Percentiles rank a stretch among this genome's conserved stretches.
phyloP scores from a whole-genome alignment of 2,329 filamentous ascomycete genomes.

The Raffaelea albimanens region DNA sequence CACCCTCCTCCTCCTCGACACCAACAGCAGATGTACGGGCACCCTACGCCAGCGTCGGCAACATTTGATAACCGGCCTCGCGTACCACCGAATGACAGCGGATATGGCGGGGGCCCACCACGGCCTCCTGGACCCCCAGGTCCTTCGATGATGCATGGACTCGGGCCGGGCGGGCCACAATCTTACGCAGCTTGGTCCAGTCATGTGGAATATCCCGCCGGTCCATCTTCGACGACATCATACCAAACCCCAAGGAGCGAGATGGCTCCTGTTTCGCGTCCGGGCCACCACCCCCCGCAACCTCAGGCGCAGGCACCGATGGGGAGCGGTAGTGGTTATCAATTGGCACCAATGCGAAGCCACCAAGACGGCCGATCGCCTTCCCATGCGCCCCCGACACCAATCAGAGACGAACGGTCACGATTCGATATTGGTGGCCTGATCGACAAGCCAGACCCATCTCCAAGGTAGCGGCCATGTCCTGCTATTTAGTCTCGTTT shows the following conservation, averaged over 20 bases:
- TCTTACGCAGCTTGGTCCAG: no score
- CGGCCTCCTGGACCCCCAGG: not conserved
- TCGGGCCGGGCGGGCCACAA: conserved; percentile 12
- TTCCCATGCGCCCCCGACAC: conserved; percentile 5
- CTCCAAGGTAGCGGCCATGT: not conserved
- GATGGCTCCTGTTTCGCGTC: conserved; percentile 13
- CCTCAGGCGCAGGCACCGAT: not conserved
- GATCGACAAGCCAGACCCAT: conserved; percentile 46
- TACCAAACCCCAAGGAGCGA: not conserved
- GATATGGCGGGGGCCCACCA: not conserved
- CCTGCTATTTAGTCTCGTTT: no score
- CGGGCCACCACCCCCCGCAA: not conserved
- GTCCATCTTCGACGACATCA: not conserved
- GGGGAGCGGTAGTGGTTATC: not conserved
- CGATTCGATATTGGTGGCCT: conserved; percentile 53
- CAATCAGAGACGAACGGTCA: conserved; percentile 41
- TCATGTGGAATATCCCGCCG: not conserved
- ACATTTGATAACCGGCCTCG: conserved; percentile 37
- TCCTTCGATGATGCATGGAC: conserved; percentile 6
- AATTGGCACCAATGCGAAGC: not conserved
- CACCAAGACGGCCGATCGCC: conserved; percentile 12
- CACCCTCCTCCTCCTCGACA: not conserved
- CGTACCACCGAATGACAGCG: conserved; percentile 16
- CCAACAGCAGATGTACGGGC: conserved; percentile 24
- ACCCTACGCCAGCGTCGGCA: conserved; percentile 35